Percentiles rank a stretch among this genome's conserved stretches.
Conservation (phyloP, 129 eudicot species). For the Flaveria trinervia region DNA sequence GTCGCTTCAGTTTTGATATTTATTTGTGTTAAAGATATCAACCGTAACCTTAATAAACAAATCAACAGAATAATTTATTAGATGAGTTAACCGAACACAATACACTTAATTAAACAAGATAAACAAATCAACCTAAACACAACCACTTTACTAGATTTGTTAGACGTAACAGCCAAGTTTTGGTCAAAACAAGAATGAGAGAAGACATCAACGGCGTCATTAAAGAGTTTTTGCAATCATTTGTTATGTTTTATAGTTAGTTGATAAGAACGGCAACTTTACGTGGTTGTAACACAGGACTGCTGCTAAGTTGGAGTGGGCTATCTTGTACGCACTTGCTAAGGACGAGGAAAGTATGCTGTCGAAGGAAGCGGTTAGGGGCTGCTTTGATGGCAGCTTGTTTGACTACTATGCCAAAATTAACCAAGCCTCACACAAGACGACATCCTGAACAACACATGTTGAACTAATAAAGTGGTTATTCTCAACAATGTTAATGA, state of each 20-base stretch:
- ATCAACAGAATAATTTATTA: too few species aligned
- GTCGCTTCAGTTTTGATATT: not conserved
- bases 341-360: constrained; percentile 55
- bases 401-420: constrained; percentile 57
- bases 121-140: too few species aligned
- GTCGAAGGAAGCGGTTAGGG: constrained; percentile 64
- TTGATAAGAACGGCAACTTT: not conserved
- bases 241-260: not conserved
- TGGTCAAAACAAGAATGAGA: too few species aligned
- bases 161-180: not conserved
- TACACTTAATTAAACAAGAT: too few species aligned
- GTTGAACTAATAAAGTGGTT: not conserved
- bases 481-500: too few species aligned
- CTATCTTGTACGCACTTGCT: constrained; percentile 46
- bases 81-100: too few species aligned
- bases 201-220: too few species aligned
- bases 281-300: constrained; percentile 31
- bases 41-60: too few species aligned
- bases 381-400: constrained; percentile 71
- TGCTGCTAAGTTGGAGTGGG: constrained; percentile 58
- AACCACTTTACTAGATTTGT: not conserved
- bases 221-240: too few species aligned
- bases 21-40: too few species aligned
- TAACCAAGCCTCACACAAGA: constrained; percentile 34
- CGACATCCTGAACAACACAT: constrained; percentile 12